Conservation (phyloP, 345 rosid species). For the Orychophragmus violaceus region DNA sequence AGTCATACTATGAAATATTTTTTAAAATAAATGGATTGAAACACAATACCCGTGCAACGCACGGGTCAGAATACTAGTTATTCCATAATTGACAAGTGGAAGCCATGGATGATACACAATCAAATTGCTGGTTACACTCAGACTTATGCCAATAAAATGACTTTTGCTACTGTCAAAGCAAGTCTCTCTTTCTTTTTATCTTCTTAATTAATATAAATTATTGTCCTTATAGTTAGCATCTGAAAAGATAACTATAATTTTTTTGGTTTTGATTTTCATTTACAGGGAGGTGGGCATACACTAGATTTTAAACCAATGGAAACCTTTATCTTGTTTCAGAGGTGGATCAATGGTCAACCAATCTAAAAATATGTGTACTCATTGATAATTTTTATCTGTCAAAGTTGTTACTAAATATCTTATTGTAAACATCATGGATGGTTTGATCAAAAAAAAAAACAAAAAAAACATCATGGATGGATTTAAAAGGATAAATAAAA, state of each 20-base stretch:
- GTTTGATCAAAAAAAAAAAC: too few relatives aligned
- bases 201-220: not conserved
- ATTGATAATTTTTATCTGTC: too few relatives aligned
- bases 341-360: conserved; percentile 11
- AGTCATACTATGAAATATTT: too few relatives aligned
- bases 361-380: too few relatives aligned
- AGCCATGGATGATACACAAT: conserved; percentile 41
- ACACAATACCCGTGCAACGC: too few relatives aligned
- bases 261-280: too few relatives aligned
- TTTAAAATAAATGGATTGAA: too few relatives aligned
- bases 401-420: too few relatives aligned
- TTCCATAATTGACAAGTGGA: conserved; percentile 46
- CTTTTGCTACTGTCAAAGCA: conserved; percentile 63
- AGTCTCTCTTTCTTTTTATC: not conserved
- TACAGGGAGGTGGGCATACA: conserved; percentile 64
- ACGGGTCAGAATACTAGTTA: too few relatives aligned
- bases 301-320: conserved; percentile 40
- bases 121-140: conserved; percentile 54
- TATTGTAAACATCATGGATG: too few relatives aligned
- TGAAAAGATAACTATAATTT: not conserved
- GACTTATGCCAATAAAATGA: conserved; percentile 50
- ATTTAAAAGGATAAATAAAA: too few relatives aligned
- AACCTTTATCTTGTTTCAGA: conserved; percentile 36
- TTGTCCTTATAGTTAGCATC: not conserved
- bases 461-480: too few relatives aligned